Evolutionary conservation across 352 stramenopile genomes (phyloP), one percentile per base, ranked within the genome.

Genomic region (Pythium folliculosum): DNA sequence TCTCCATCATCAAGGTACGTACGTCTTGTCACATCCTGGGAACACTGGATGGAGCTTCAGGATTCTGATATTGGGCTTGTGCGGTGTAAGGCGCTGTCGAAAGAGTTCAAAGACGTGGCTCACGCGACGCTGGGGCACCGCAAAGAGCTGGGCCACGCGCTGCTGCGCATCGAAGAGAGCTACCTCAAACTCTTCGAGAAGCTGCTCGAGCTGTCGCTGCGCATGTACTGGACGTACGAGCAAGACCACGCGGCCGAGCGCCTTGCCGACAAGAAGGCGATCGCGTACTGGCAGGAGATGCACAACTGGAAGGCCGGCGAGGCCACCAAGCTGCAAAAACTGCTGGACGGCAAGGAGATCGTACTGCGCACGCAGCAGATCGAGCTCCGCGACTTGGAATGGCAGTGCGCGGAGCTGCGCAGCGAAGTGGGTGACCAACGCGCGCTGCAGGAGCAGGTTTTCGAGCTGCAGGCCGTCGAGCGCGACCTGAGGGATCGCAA

Each of bases 111-210:
- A 37, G 70, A 76, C 9, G 67, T 88, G 16, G 84, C 84, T 0
- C 79, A 81, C 21, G 77, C 78, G 30, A 83, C 82, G 2, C 77
- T 91, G 58, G 82, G 82, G 0, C 84, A 92, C 27, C 80, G 84
- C 5, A 86, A 78, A 52, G 82, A 90, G 45, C 67, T 92, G 1
- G 84, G 84, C 0, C 82, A 89, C 45, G 64, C 78, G 16, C 65
- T 92, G 12, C 80, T 92, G 45, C 83, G 81, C 5, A 88, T 92
- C 30, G 82, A 92, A 70, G 81, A 88, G 52, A 89, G 69, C 53
- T 92, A 92, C 53, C 61, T 92, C 44, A 87, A 86, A 48, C 71
- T 91, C 1, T 92, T 91, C 72, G 84, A 92, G 47, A 89, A 88
- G 64, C 67, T 92, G 35, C 55, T 91, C n/a, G 84, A 90, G 65